Evolutionary conservation across 2,329 filamentous ascomycete genomes (phyloP), one percentile per base, ranked within the genome.

Genomic region (Cryphonectria nitschkei): DNA sequence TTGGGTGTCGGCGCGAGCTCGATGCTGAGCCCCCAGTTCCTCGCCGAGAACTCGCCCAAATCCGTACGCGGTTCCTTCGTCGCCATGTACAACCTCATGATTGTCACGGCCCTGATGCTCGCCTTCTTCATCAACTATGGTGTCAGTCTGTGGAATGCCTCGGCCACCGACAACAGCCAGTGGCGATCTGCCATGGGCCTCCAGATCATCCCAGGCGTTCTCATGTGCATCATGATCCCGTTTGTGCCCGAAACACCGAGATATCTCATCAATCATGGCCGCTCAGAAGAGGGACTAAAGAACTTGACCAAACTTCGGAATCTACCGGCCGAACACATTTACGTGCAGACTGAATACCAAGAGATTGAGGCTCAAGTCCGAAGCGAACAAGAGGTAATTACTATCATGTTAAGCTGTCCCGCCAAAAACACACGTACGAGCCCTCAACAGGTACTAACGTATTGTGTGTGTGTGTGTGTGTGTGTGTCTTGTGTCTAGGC

Each of bases 21-120:
- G 22, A 81, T 82, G 78, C 68, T 82, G 58, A 80, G 80, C 1
- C 82, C 82, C 11, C 79, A 82, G 39, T 84, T 80, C 69, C 76
- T 83, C 0, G 79, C 80, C 1, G 82, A 84, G 69, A 82, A 81
- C 66, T 78, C 79, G 0, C 82, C 81, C 3, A 82, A 81, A 66
- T 79, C 79, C 9, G 76, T 83, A 22, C 78, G 81, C 67, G 82
- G 81, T 0, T 79, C 80, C 2, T 76, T 83, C 52, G 82, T 81
- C 1, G 80, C 81, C 6, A 77, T 79, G 0, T 83, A 82, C 70
- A 82, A 82, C 67, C 72, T 82, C 14, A 80, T 81, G 74, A 82
- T 82, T 64, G 76, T 82, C 32, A 65, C 79, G 2, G 79, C 80
- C 0, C 74, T 82, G 0, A 68, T 64, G 52, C 43, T 74, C 16